phyloP scores from a whole-genome alignment of 345 rosid species.

The Theobroma cacao region DNA sequence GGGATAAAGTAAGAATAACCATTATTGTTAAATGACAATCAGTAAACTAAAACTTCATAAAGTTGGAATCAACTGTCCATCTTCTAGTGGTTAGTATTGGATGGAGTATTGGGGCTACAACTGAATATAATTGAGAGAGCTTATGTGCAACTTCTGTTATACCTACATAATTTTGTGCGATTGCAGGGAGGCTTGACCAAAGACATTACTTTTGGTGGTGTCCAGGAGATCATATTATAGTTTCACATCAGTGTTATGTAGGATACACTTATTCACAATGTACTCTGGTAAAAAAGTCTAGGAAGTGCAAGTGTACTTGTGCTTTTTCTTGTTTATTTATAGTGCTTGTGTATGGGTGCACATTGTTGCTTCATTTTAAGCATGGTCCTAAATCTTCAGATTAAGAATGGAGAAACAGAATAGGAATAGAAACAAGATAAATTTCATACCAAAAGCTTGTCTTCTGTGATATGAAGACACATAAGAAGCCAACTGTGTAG shows the following conservation, averaged over 20 bases:
- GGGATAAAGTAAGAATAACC: neutral
- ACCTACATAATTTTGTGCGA: neutral
- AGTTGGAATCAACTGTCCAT: neutral
- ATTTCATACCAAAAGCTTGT: slow-evolving; percentile 77
- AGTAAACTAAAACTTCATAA: neutral
- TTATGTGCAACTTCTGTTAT: neutral
- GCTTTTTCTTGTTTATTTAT: neutral
- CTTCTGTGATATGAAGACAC: slow-evolving; percentile 71
- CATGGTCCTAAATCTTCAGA: neutral
- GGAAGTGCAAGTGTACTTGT: neutral
- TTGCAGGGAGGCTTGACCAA: neutral
- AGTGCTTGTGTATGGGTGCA: neutral
- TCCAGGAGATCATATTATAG: neutral
- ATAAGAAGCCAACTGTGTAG: slow-evolving; percentile 54
- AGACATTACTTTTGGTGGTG: neutral
- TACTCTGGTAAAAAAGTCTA: neutral
- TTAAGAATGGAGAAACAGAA: neutral
- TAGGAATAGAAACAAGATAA: neutral
- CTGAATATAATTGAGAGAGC: neutral
- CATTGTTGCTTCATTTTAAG: neutral
- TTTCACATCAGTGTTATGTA: neutral
- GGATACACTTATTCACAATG: neutral
- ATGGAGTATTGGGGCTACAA: neutral
- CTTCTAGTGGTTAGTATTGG: neutral
- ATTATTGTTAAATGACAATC: neutral